A percentile compares a stretch with the other conserved stretches of the same genome.
Conservation (phyloP, 139 green algal genomes). For the Zygnema circumcarinatum region DNA sequence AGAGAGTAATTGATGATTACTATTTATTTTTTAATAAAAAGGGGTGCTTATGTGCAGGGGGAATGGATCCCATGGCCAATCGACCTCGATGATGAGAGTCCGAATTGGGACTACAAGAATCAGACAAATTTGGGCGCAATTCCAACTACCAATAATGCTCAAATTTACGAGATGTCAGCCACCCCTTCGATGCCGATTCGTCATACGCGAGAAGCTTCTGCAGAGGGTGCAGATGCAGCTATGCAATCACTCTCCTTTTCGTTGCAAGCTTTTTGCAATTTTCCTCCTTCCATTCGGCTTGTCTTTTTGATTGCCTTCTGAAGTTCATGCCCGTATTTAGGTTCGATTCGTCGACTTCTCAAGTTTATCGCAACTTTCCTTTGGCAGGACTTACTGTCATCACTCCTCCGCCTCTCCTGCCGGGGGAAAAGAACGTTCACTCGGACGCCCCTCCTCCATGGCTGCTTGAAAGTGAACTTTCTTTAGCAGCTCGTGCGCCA, state of each 20-base stretch:
- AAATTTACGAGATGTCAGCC: background rate
- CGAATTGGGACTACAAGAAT: background rate
- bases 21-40: constrained; percentile 19
- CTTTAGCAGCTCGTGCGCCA: background rate
- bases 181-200: background rate
- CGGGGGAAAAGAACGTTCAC: constrained; percentile 39
- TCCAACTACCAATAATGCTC: background rate
- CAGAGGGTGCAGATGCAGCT: background rate
- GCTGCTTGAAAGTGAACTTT: constrained; percentile 5
- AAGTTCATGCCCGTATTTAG: too few relatives aligned
- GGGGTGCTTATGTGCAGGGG: background rate
- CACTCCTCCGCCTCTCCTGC: background rate
- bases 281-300: background rate
- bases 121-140: background rate
- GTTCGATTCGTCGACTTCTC: too few relatives aligned
- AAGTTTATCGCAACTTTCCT: background rate
- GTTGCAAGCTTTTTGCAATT: background rate
- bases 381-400: constrained; percentile 7
- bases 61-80: constrained; percentile 31
- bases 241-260: too few relatives aligned
- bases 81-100: constrained; percentile 37
- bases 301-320: background rate
- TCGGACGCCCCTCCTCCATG: constrained; percentile 19
- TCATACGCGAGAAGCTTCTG: background rate
- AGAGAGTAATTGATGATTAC: background rate